Base-by-base conservation (phyloP, 192 early-diverging fungal genomes). In the Backusella liffmaniae region DNA sequence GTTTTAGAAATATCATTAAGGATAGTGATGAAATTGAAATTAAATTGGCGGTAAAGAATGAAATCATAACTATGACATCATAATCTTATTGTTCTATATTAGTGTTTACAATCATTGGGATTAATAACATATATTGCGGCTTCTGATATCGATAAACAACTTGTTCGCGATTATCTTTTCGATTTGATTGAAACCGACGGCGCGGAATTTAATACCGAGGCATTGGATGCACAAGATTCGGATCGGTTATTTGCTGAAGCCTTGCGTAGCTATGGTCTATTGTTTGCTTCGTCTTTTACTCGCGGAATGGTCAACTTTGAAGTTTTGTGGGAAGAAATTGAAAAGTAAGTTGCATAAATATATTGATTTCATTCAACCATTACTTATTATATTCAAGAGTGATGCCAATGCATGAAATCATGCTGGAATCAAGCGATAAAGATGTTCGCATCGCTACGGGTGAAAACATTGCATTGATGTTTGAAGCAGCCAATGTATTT, bases 391-490 rank as follows among this genome's bases (percentile, higher is more conserved):
- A 87, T 70, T 82, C 69, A 82, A 32, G 77, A 18, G 72, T 90
- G 4, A 75, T 90, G 41, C 84, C 86, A 16, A 79, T 77, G 0
- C 90, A 90, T 69, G 84, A 86, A 66, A 82, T 81, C 12, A 79
- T 87, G 21, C 77, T 94, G 37, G 90, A 88, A 23, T 87, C 87
- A 35, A 74, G 86, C 7, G 73, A 80, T 18, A 86, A 92, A 30
- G 90, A 92, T 9, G 81, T 92, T 13, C 85, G 93, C 7, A 84
- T 93, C 13, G 90, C 91, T 13, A 82, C 90, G 2, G 93, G 90
- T 36, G 91, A 92, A 83, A 90, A 92, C 77, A 89, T 93, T 81
- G 93, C 92, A 0, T 77, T 92, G 53, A 86, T 93, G 80, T 86
- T 93, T 68, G 88, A 91, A 74, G 86, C 86, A 32, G 66, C 91